Evolutionary conservation across 176 grass and related monocot genomes (phyloP).

Genomic region (Puccinellia tenuiflora): DNA sequence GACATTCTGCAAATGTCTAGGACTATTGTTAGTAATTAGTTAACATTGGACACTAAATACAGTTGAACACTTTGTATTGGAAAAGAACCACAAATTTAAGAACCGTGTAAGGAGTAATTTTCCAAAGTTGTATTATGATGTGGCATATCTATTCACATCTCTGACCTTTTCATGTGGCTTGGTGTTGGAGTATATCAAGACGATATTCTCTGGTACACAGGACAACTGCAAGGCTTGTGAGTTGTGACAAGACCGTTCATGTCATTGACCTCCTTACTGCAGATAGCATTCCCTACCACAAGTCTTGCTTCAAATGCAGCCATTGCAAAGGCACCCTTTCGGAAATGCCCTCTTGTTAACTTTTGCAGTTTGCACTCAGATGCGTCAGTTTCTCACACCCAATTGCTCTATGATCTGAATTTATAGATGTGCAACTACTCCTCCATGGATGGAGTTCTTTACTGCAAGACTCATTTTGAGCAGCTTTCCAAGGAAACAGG

Average conservation of each 20-base stretch:
- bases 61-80: conserved; percentile 7
- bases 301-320: conserved; percentile 88
- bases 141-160: neutral
- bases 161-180: conserved; percentile 16
- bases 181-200: conserved; percentile 24
- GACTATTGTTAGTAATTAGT: conserved; percentile 3
- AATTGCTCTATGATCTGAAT: neutral
- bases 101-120: neutral
- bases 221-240: conserved; percentile 78
- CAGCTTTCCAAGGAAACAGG: conserved; percentile 70
- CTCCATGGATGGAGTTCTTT: conserved; percentile 74
- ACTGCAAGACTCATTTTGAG: conserved; percentile 79
- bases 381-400: neutral
- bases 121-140: conserved; percentile 10
- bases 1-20: neutral
- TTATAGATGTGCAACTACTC: conserved; percentile 64
- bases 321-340: conserved; percentile 73
- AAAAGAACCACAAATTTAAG: conserved; percentile 13
- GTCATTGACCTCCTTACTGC: conserved; percentile 65
- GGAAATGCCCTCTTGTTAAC: conserved; percentile 24
- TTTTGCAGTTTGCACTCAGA: neutral
- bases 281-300: conserved; percentile 55
- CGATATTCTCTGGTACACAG: conserved; percentile 66
- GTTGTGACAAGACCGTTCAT: conserved; percentile 66
- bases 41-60: conserved; percentile 24